Base-by-base conservation (phyloP, 352 stramenopile species). In the Phytophthora cryptogea region DNA sequence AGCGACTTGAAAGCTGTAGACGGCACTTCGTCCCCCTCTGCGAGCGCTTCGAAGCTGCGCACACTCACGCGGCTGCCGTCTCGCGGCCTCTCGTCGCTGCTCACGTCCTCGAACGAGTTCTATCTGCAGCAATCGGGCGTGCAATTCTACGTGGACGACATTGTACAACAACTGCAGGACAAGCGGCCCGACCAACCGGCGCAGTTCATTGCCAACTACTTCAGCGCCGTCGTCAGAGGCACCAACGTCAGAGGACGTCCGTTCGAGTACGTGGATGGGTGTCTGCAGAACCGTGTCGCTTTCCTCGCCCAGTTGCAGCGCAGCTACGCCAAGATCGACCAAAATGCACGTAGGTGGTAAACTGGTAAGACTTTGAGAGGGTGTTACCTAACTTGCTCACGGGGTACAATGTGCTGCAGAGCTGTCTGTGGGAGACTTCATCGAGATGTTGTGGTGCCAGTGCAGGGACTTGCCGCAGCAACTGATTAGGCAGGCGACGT, bases 81-180 rank as follows among this genome's bases (percentile, higher is more conserved):
- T 13, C 63, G 64, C 13, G 43, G 44, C 2, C 31, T 63, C 10
- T 41, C 65, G 17, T 20, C 66, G 26, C 35, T 63, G 3, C 13
- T 59, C 16, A 28, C 54, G 11, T 54, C 53, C 10, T 43, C 68
- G 20, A 66, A 66, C 20, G 76, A 85, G 17, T 51, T 72, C 11
- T 87, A 87, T 52, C 54, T 89, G 28, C 74, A 86, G 45, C 72
- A 80, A 37, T 78, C 76, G 23, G 74, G 76, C 48, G 70, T 84
- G 39, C 54, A 80, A 33, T 83, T 89, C 57, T 70, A 74, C 44
- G 54, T 87, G 31, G 74, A 87, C 42, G 79, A 87, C 40, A 62
- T 87, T 7, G 65, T 85, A 14, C 83, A 73, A 9, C 63, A 72
- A 8, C 63, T 89, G 9, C 70, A 81, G 39, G 74, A 87, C 23